Percentiles rank a stretch among this genome's conserved stretches.
These are phyloP conservation scores for Gaertneriomyces sp. DNA, from an alignment of 192 early-diverging fungal genomes.

Conservation along the genomic window DNA sequence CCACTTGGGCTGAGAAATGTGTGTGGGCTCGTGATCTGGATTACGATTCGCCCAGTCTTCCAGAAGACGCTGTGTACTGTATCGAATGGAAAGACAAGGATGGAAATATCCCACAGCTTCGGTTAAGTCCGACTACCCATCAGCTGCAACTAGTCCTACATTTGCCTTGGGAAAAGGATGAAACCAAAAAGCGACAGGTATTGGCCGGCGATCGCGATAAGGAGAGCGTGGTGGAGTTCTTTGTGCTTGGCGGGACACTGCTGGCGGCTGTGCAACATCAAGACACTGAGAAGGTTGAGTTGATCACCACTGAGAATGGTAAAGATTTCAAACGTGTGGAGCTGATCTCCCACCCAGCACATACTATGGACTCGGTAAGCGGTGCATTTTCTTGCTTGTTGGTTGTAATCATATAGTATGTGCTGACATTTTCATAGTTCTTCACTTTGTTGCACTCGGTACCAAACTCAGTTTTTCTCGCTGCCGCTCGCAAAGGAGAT, in stretches of 20 bases:
- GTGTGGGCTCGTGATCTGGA: conserved; percentile 61
- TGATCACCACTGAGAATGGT: conserved; percentile 78
- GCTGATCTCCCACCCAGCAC: not conserved
- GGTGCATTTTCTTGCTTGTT: too few species aligned
- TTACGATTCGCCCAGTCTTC: conserved; percentile 45
- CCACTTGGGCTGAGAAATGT: conserved; percentile 83
- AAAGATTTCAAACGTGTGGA: conserved; percentile 44
- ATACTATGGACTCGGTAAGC: too few species aligned
- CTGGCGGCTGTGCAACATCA: conserved; percentile 65
- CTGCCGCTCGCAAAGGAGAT: conserved; percentile 31
- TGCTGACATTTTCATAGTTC: conserved; percentile 22
- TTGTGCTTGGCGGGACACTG: conserved; percentile 74
- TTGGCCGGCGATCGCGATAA: conserved; percentile 47
- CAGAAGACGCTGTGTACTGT: conserved; percentile 74
- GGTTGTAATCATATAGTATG: too few species aligned
- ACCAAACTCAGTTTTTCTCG: conserved; percentile 52
- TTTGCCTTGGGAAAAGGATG: conserved; percentile 32
- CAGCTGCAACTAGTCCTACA: conserved; percentile 57
- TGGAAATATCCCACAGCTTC: conserved; percentile 56
- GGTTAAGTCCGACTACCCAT: conserved; percentile 34
- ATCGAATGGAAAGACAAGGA: conserved; percentile 59
- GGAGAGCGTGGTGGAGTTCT: conserved; percentile 70
- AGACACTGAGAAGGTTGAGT: conserved; percentile 44
- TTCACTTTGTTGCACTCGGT: conserved; percentile 85
- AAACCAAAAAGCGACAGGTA: conserved; percentile 27